Evolutionary conservation across 75 land plant species (phyloP), one percentile per base, ranked within the genome.

Genomic region (Azolla pinnata): DNA sequence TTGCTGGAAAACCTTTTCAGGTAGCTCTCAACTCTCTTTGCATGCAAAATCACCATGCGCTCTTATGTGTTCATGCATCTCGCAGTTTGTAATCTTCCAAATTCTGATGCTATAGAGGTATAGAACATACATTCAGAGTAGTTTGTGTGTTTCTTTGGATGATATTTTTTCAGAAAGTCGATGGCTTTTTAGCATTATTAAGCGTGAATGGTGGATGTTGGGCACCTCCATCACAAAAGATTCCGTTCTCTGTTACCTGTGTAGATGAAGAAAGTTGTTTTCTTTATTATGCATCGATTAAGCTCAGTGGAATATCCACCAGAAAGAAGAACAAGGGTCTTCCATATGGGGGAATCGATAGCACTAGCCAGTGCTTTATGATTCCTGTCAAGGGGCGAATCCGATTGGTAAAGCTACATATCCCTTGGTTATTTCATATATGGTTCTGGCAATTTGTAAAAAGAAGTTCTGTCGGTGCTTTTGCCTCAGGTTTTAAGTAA

Each of bases 361-460:
- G 70, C 48, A 59, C 45, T 23, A 84, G 61, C 42, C 75, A 68
- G n/a, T 80, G 87, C 14, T 66, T 81, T 50, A 82, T 79, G 24
- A 75, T 92, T 40, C 97, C 97, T n/a, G 73, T 85, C 68, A 89
- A 79, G 54, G 97, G 97, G n/a, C 86, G 96, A 16, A 82, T 92
- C 64, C 96, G 85, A 62, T 76, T 92, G 96, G 97, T 91, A 87
- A 5, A 12, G 40, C 40, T 35, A 12, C 5, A 35, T 5, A 12
- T 35, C 10, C 40, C 40, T 35, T 5, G 40, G 40, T 35, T 35
- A 35, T 5, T 5, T 5, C 40, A 5, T 35, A 5, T 35, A 5
- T 35, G 40, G 40, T 35, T 35, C 40, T 49, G 23, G 4, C n/a
- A 49, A 18, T 4, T 49, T 49, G 9, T 49, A 12, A 5, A 35